Evolutionary conservation across 2,329 filamentous ascomycete species (phyloP).

Genomic region (Cladosporium sp.): DNA sequence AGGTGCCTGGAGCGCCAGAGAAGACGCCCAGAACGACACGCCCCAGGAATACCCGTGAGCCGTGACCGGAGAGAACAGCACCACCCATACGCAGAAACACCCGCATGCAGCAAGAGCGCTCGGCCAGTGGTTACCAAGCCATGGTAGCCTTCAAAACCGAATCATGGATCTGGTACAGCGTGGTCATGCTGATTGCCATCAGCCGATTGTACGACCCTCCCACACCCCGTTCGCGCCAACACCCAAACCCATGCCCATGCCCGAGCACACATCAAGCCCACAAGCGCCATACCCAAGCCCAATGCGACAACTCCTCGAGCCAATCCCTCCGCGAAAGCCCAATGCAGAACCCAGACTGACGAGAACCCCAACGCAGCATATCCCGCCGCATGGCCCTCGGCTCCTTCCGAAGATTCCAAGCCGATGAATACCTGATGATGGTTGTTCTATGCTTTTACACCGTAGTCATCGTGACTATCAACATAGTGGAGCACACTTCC

Average conservation of each 20-base stretch:
- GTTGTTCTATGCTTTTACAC: constrained; percentile 46
- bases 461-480: constrained; percentile 44
- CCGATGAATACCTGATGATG: constrained; percentile 54
- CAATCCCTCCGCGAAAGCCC: background rate
- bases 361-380: constrained; percentile 25
- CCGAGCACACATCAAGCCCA: background rate
- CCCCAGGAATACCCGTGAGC: constrained; percentile 10
- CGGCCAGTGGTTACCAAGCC: constrained; percentile 2
- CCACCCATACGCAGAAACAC: constrained; percentile 3
- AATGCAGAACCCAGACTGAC: constrained; percentile 1
- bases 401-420: constrained; percentile 43
- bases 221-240: background rate
- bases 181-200: constrained; percentile 35
- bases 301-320: background rate
- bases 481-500: constrained; percentile 35
- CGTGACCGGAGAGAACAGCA: background rate
- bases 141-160: constrained; percentile 36
- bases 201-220: constrained; percentile 36
- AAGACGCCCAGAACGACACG: constrained; percentile 7
- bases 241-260: background rate
- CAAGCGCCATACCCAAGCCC: background rate
- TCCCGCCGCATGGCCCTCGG: constrained; percentile 43
- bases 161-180: constrained; percentile 43
- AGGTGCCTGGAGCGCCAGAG: constrained; percentile 14
- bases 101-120: background rate